Base-by-base conservation (phyloP, 495 filamentous ascomycete genomes). In the Platismatia glauca region DNA sequence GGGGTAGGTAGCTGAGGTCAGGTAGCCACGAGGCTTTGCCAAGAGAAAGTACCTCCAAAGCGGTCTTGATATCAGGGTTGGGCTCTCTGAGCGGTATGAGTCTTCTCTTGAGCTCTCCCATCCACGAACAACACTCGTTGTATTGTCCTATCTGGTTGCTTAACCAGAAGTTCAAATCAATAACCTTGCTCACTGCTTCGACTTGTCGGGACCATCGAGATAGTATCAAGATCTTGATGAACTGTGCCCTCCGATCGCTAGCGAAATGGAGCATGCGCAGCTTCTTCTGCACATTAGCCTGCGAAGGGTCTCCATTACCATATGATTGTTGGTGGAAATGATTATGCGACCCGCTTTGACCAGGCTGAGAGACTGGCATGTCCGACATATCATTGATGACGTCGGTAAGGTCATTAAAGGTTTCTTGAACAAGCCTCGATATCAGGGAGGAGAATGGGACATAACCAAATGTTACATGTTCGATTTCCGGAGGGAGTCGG, bases 221-320 rank as follows among this genome's bases (percentile, higher is more conserved):
- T 44, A 98, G 83, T 20, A 97, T 90, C 16, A 96, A 80, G 20
- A 89, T 80, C 74, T 98, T 97, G 70, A 94, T 90, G 75, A 95
- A 97, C 62, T 86, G 84, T 20, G 81, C 83, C 62, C 87, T 76
- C 48, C 82, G 81, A 15, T 77, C 72, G 57, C 86, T 78, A 7
- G 87, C 82, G 72, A 89, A 92, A 31, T 90, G 82, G 55, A 97
- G 70, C 18, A 96, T 70, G 52, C 79, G 74, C n/a, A 81, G 64
- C 73, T 96, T 97, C 76, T 97, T 97, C 46, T 84, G 79, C 35
- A 88, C 64, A 73, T 87, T 95, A 57, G 86, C 82, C 9, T 77
- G 69, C 1, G 84, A 85, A 50, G 80, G 82, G 64, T 87, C 59
- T 11, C 67, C 70, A 68, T 85, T 89, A 20, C 82, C 82, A 69